These are phyloP conservation scores for Leccinellum albellum DNA, from an alignment of 768 basidiomycete species.

Conservation along the genomic window DNA sequence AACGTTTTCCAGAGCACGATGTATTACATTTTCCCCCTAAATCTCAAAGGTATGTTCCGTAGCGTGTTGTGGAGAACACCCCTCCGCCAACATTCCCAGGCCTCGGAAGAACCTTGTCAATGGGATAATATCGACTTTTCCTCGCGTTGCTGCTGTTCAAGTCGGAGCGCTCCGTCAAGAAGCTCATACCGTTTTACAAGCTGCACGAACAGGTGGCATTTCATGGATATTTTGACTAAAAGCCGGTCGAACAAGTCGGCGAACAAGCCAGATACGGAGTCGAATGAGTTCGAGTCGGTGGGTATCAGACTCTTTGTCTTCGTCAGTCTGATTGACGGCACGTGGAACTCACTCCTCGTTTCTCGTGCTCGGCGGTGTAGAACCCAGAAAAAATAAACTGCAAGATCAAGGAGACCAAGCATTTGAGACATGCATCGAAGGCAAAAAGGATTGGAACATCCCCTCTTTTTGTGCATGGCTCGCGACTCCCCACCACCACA, in stretches of 20 bases:
- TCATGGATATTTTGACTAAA: constrained; percentile 90
- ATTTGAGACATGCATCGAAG: constrained; percentile 79
- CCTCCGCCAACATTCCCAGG: constrained; percentile 77
- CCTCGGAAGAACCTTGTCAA: constrained; percentile 84
- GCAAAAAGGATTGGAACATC: constrained; percentile 69
- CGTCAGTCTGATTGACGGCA: too few relatives aligned
- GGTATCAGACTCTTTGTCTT: constrained; percentile 6
- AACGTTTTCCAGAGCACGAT: constrained; percentile 89
- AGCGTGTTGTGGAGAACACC: too few relatives aligned
- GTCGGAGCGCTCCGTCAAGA: constrained; percentile 94
- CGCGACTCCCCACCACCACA: constrained; percentile 12
- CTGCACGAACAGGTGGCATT: constrained; percentile 81
- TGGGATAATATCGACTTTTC: constrained; percentile 97
- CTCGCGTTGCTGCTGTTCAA: constrained; percentile 94
- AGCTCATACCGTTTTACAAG: constrained; percentile 94
- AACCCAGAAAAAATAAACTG: constrained; percentile 76
- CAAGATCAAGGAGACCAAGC: constrained; percentile 93
- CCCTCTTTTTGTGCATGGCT: too few relatives aligned
- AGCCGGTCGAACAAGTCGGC: constrained; percentile 85
- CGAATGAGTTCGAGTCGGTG: constrained; percentile 92
- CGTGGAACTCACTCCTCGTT: background rate
- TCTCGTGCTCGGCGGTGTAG: constrained; percentile 33
- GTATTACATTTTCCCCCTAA: constrained; percentile 91
- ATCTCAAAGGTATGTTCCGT: constrained; percentile 78
- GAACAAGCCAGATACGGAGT: constrained; percentile 88